Evolutionary conservation across 2,329 filamentous ascomycete genomes (phyloP).

Genomic region (Colletotrichum tropicale): DNA sequence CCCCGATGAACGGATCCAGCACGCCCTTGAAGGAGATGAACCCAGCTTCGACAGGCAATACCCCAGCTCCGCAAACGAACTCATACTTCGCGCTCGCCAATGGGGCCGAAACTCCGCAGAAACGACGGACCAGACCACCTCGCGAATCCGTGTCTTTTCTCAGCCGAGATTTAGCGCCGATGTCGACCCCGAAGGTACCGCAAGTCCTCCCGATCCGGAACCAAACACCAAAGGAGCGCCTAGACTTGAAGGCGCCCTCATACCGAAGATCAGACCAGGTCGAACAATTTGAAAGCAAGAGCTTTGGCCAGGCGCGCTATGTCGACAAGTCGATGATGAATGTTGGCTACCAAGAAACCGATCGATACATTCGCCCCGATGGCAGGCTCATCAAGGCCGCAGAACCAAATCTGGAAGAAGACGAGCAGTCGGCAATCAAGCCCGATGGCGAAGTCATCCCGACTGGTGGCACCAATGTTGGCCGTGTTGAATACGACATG

Average conservation of each 20-base stretch:
- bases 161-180: conserved; percentile 48
- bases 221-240: conserved; percentile 79
- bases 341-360: conserved; percentile 94
- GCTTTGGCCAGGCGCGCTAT: conserved; percentile 84
- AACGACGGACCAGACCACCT: conserved; percentile 50
- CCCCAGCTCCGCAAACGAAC: conserved; percentile 44
- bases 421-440: conserved; percentile 54
- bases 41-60: conserved; percentile 45
- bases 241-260: conserved; percentile 78
- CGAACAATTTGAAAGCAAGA: conserved; percentile 81
- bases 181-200: conserved; percentile 56
- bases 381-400: conserved; percentile 70
- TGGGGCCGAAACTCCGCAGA: conserved; percentile 41
- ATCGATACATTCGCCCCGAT: conserved; percentile 82
- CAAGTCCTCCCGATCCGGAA: conserved; percentile 78
- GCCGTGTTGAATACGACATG: conserved; percentile 98
- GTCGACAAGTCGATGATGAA: conserved; percentile 97
- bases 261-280: conserved; percentile 83
- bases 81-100: conserved; percentile 30
- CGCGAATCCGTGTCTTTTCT: conserved; percentile 60
- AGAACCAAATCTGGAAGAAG: conserved; percentile 65
- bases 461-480: conserved; percentile 58
- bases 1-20: conserved; percentile 45
- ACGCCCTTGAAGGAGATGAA: conserved; percentile 53
- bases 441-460: conserved; percentile 62